Conservation (phyloP, 2,329 filamentous ascomycete species). For the Fusarium tupiense region DNA sequence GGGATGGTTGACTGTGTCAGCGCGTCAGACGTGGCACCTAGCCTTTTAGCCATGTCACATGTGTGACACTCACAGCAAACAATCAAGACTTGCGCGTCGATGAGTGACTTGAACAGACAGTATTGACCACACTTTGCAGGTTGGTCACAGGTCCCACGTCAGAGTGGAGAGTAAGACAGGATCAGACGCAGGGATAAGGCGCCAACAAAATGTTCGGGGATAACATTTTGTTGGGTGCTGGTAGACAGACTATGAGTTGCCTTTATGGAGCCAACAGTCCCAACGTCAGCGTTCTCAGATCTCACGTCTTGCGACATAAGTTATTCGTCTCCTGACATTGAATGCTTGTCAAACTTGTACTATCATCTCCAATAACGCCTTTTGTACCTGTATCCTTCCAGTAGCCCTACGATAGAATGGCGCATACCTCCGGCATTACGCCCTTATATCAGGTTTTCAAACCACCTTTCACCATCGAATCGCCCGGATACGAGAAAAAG, state of each 20-base stretch:
- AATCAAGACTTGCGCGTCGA: neutral
- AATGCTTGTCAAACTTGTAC: no score
- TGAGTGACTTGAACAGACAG: neutral
- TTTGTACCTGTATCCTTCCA: neutral
- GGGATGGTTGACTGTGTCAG: neutral
- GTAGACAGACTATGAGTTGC: neutral
- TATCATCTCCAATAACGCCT: neutral
- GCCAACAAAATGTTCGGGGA: neutral
- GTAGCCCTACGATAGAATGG: neutral
- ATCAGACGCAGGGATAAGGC: neutral
- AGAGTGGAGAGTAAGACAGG: neutral
- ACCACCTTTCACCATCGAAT: slow-evolving; percentile 79
- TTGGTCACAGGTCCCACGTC: neutral
- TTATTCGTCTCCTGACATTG: no score
- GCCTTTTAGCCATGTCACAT: neutral
- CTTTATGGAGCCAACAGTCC: neutral
- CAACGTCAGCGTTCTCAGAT: neutral
- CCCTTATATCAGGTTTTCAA: slow-evolving; percentile 70
- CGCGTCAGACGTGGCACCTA: neutral
- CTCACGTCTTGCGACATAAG: neutral
- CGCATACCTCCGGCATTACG: slow-evolving; percentile 49
- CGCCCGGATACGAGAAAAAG: slow-evolving; percentile 70
- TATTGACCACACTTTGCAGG: neutral
- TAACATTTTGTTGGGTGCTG: neutral
- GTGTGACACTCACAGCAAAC: neutral